These are phyloP conservation scores for Neonectria punicea DNA, from an alignment of 2,329 filamentous ascomycete genomes.

Conservation along the genomic window DNA sequence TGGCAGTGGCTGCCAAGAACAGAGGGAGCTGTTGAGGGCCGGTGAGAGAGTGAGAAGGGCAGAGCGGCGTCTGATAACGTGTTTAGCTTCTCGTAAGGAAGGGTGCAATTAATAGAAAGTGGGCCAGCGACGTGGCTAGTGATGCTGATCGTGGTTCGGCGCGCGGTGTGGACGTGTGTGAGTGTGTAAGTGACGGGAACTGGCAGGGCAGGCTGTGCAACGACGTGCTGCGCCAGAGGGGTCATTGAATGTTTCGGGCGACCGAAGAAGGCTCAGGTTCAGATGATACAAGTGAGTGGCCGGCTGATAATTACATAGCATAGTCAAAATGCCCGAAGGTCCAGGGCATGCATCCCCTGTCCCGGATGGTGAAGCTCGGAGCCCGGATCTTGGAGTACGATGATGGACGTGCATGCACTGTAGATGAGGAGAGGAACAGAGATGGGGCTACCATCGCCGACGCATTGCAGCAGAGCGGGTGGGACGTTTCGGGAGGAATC, in stretches of 20 bases:
- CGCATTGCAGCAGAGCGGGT: not conserved
- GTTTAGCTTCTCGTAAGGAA: constrained; percentile 3
- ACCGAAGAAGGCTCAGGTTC: constrained; percentile 3
- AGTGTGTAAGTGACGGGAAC: constrained; percentile 9
- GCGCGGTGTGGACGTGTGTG: not conserved
- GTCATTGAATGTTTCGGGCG: not conserved
- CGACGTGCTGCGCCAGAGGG: not conserved
- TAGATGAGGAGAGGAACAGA: not conserved
- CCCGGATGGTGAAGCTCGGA: constrained; percentile 1
- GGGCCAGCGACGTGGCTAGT: constrained; percentile 35
- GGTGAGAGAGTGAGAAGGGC: not conserved
- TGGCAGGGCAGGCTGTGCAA: constrained; percentile 3
- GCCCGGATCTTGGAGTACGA: not conserved
- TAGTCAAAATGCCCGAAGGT: not conserved
- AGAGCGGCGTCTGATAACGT: not conserved
- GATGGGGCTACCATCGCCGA: constrained; percentile 1
- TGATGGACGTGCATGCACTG: not conserved
- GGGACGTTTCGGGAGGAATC: constrained; percentile 18
- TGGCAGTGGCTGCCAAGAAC: not conserved
- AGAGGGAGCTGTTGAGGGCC: not conserved
- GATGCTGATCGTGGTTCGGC: constrained; percentile 26
- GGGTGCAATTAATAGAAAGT: constrained; percentile 33
- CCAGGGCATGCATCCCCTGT: constrained; percentile 15
- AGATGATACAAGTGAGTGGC: not conserved
- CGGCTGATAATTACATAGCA: not conserved